Evolutionary conservation across 1,284 basidiomycete genomes (phyloP), one percentile per base, ranked within the genome.

Genomic region (Heterobasidion occidentale): DNA sequence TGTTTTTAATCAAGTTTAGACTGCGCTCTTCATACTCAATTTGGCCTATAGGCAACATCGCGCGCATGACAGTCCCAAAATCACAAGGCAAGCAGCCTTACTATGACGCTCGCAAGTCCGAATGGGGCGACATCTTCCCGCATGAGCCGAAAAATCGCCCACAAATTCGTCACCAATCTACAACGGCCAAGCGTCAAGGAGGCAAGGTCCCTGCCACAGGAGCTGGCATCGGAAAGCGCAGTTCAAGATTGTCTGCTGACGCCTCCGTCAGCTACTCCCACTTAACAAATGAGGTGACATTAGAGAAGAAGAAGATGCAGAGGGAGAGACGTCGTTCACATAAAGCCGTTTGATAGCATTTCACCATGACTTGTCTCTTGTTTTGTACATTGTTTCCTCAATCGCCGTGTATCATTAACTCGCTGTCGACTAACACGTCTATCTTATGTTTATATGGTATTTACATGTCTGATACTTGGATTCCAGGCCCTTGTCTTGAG

Each of bases 121-220:
- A 72, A 19, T 98, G 95, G 94, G 97, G 97, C 11, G 97, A 99
- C 68, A 77, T 93, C 11, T 98, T 97, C 72, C 96, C 97, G 4
- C 94, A 98, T 68, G 71, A 76, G 17, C 80, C 90, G 3, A 92
- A 91, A 68, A 88, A 88, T 65, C 68, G 75, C 17, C 81, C 86
- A 0, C 81, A 88, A 57, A 79, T 85, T 63, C 84, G 88, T 1
- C 72, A 74, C 59, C 75, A 78, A 60, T 67, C 74, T 35, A 58
- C 61, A 17, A 67, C 67, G 48, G 67, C 64, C 51, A 74, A 68
- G 58, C 60, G 67, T 46, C 60, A 64, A 53, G 67, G 64, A 50
- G 62, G 61, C 42, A 61, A 63, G 17, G 65, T 57, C 44, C 60
- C 61, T 49, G 60, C 62, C n/a, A 62, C 65, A 56, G 76, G 77